phyloP scores from a whole-genome alignment of 495 filamentous ascomycete genomes.

The Friedmanniomyces endolithicus region DNA sequence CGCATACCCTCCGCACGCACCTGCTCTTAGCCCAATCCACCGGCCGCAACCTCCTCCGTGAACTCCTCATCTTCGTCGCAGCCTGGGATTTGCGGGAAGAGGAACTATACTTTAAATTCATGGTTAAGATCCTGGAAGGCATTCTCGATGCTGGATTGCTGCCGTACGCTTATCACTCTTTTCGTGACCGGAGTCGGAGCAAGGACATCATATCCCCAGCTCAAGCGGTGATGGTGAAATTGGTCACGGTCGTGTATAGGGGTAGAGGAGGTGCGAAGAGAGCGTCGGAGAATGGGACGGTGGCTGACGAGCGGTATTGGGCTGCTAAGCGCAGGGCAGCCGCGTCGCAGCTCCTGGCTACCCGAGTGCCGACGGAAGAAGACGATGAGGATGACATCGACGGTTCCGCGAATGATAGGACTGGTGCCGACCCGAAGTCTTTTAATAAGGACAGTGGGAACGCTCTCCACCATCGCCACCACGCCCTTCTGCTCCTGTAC shows the following conservation, averaged over 20 bases:
- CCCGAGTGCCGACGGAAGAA: background rate
- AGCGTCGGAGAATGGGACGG: background rate
- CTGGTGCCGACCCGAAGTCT: too few relatives aligned
- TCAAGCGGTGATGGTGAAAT: conserved; percentile 79
- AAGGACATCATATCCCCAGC: conserved; percentile 94
- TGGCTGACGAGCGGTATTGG: background rate
- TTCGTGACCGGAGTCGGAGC: conserved; percentile 50
- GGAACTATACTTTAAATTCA: conserved; percentile 86
- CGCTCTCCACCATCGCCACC: background rate
- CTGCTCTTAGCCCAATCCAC: conserved; percentile 76
- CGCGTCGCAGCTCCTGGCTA: background rate
- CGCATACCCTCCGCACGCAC: conserved; percentile 75
- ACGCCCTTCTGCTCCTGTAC: background rate
- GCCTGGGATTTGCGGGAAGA: conserved; percentile 90
- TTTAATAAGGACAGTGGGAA: too few relatives aligned
- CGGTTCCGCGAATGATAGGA: too few relatives aligned
- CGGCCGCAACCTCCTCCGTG: conserved; percentile 73
- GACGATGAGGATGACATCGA: background rate
- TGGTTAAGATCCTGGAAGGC: conserved; percentile 86
- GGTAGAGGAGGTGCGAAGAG: conserved; percentile 7
- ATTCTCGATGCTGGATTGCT: conserved; percentile 78
- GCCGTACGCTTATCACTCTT: conserved; percentile 79
- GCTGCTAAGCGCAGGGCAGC: background rate
- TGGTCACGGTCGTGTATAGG: conserved; percentile 80
- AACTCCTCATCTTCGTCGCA: conserved; percentile 88